Conservation (phyloP, 2,329 filamentous ascomycete genomes). For the Blastomyces parvus region DNA sequence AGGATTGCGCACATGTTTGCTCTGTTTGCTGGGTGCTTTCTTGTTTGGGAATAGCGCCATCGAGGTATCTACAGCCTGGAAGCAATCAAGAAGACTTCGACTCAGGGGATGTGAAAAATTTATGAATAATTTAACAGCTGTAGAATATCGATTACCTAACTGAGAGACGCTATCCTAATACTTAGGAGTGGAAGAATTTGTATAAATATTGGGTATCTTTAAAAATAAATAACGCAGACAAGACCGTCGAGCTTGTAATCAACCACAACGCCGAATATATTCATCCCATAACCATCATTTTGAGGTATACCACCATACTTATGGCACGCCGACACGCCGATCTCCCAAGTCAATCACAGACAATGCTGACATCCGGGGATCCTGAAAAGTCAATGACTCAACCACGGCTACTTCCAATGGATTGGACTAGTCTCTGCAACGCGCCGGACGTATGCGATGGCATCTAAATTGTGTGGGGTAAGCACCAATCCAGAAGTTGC, state of each 20-base stretch:
- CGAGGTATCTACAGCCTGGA: neutral
- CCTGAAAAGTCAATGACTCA: neutral
- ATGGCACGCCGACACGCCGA: no score
- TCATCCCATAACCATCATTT: neutral
- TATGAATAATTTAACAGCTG: neutral
- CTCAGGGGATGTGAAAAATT: no score
- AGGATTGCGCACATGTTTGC: conserved; percentile 10
- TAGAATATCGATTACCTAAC: neutral
- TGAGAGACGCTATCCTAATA: neutral
- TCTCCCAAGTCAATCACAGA: neutral
- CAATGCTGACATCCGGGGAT: neutral
- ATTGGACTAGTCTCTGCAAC: neutral
- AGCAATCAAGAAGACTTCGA: no score
- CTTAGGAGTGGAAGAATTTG: neutral
- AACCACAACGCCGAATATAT: neutral
- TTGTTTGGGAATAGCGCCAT: neutral
- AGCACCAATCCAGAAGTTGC: no score
- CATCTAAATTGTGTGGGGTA: neutral
- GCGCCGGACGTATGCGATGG: neutral
- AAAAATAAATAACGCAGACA: neutral
- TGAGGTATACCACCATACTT: neutral
- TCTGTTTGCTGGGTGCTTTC: conserved; percentile 12
- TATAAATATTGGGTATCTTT: conserved; percentile 2
- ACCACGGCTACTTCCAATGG: neutral
- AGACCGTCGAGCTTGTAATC: neutral